Evolutionary conservation across 148 eudicot species (phyloP).

Genomic region (Drosera capensis): DNA sequence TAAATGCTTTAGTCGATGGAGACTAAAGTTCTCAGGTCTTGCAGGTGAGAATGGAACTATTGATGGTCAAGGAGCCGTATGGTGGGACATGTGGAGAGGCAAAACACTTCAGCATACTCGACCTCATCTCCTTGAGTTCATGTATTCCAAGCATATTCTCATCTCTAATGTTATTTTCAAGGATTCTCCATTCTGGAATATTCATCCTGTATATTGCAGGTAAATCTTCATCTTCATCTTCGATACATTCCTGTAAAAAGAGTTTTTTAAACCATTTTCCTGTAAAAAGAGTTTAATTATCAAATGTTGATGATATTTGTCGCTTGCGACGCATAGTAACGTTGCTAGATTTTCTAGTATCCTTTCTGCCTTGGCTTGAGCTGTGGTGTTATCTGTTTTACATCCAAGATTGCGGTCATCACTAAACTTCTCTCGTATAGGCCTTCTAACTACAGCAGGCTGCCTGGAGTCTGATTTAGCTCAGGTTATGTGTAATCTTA

Average conservation of each 20-base stretch:
- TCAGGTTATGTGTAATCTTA: background rate
- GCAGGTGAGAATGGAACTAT: slow-evolving; percentile 93
- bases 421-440: no score
- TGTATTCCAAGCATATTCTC: slow-evolving; percentile 54
- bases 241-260: background rate
- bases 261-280: background rate
- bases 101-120: slow-evolving; percentile 66
- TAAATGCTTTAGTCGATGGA: background rate
- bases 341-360: no score
- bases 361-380: no score
- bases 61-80: slow-evolving; percentile 92
- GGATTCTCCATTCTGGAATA: slow-evolving; percentile 94
- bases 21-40: background rate
- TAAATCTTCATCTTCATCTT: slow-evolving; percentile 7
- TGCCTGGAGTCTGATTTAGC: no score
- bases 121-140: slow-evolving; percentile 77
- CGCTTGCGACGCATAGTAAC: no score
- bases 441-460: background rate
- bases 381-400: no score
- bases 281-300: background rate
- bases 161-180: slow-evolving; percentile 73
- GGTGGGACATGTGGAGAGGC: slow-evolving; percentile 98
- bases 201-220: slow-evolving; percentile 99
- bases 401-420: no score
- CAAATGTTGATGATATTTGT: background rate